Evolutionary conservation across 2,329 filamentous ascomycete species (phyloP), one percentile per base, ranked within the genome.

Genomic region (Xylariaceae sp.): DNA sequence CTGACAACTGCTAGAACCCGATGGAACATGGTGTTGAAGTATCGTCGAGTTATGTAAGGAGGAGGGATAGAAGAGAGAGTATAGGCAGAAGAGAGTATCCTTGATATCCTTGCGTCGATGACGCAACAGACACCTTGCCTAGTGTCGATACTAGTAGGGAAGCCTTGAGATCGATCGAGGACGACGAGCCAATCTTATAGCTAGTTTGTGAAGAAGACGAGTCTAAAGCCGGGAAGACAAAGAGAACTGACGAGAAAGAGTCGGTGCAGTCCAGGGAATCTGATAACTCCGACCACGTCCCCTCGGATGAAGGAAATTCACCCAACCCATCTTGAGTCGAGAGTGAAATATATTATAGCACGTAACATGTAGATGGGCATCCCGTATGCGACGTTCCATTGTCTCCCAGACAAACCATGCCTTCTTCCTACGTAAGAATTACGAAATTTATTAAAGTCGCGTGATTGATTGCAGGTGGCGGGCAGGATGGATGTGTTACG

Each of bases 391-490:
- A 6, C 42, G 13, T n/a, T 45, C 42, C 10, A 15, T 42, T 13
- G 1, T 6, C 42, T n/a, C 13, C 42, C 42, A 15, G 11, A 11
- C 11, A 35, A 51, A 17, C 4, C 10, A 51, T n/a, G 10, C 49
- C 34, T 51, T 30, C 23, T 10, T 51, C 11, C 13, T 51, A 51
- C 49, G 49, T 51, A 51, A 51, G 23, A 30, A 51, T 51, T 51
- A 51, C 49, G 49, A 51, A 51, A 51, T 17, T 13, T 3, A 42
- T 51, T 13, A 4, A 51, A 34, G 49, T 35, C 49, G 23, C 49
- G 49, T 51, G 49, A 51, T 51, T 51, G 23, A 51, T 51, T 49
- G 47, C 47, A 49, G 47, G 47, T 30, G 47, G 47, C 47, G 18
- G 37, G 45, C 45, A 48, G 45, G 11, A 49, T 10, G 42, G 17